Conservation (phyloP, 768 basidiomycete genomes). For the Gloeophyllum trabeum region DNA sequence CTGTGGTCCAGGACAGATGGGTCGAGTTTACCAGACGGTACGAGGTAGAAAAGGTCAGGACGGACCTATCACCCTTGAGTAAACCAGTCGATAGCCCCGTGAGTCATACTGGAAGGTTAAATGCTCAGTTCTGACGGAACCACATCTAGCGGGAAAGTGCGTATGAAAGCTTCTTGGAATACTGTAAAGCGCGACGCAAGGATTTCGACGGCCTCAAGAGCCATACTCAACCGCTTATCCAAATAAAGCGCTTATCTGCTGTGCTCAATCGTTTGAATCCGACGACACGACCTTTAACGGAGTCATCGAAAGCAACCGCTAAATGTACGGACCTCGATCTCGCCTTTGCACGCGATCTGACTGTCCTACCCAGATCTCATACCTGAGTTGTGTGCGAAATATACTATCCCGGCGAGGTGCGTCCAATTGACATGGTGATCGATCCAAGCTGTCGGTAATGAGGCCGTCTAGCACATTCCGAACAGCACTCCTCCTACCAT, state of each 20-base stretch:
- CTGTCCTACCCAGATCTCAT: conserved; percentile 52
- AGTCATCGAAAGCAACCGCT: too few species aligned
- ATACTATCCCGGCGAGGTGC: conserved; percentile 65
- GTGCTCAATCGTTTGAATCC: conserved; percentile 53
- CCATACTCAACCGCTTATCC: conserved; percentile 59
- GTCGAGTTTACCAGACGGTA: conserved; percentile 72
- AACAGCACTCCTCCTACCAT: conserved; percentile 62
- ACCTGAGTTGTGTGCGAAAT: conserved; percentile 70
- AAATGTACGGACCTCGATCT: too few species aligned
- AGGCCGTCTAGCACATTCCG: conserved; percentile 47
- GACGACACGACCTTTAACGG: too few species aligned
- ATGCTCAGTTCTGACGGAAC: conserved; percentile 4
- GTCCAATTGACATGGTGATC: conserved; percentile 1
- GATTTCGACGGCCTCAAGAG: conserved; percentile 52
- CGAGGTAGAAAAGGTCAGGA: conserved; percentile 39
- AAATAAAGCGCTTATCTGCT: conserved; percentile 43
- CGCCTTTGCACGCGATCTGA: too few species aligned
- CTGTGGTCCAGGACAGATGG: conserved; percentile 64
- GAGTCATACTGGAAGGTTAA: conserved; percentile 17
- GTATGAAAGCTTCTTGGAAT: conserved; percentile 54
- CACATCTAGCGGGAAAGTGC: conserved; percentile 42
- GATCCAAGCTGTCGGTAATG: neutral
- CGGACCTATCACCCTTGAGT: conserved; percentile 64
- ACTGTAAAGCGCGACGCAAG: conserved; percentile 50
- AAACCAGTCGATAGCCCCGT: conserved; percentile 57